Conservation (phyloP, 768 basidiomycete genomes). For the Trametes punicea region DNA sequence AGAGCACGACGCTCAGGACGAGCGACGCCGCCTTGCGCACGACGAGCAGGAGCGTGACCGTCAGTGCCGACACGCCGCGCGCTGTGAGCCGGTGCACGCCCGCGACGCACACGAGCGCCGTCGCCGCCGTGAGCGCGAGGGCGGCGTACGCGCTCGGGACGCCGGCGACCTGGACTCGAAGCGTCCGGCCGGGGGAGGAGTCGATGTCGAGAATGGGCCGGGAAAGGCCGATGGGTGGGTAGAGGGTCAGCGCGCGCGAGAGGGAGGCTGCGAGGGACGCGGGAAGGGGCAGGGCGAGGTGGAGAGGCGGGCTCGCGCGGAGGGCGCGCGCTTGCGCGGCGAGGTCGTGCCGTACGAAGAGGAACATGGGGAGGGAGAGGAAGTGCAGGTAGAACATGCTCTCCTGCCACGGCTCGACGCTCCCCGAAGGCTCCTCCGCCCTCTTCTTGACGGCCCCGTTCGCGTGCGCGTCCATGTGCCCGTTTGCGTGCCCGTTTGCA, state of each 20-base stretch:
- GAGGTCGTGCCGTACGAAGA: constrained; percentile 55
- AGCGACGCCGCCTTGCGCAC: constrained; percentile 80
- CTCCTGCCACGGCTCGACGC: constrained; percentile 68
- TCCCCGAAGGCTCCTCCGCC: not conserved
- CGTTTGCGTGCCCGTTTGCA: not conserved
- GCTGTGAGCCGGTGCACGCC: constrained; percentile 87
- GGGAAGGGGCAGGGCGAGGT: constrained; percentile 12
- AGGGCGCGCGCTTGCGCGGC: constrained; percentile 42
- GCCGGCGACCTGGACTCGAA: constrained; percentile 25
- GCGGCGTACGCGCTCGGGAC: constrained; percentile 62
- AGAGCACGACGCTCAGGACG: constrained; percentile 60
- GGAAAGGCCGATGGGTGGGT: constrained; percentile 9
- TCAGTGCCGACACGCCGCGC: constrained; percentile 60
- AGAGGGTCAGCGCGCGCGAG: constrained; percentile 25
- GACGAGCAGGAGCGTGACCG: constrained; percentile 75
- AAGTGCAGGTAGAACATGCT: constrained; percentile 90
- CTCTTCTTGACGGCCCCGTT: not conserved
- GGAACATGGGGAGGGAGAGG: constrained; percentile 75
- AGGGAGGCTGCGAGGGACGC: constrained; percentile 27
- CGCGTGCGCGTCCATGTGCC: not conserved
- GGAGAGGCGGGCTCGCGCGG: constrained; percentile 37
- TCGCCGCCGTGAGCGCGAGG: constrained; percentile 73
- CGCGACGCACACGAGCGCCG: constrained; percentile 80
- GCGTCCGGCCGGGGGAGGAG: constrained; percentile 25
- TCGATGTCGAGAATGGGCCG: not conserved